These are phyloP conservation scores for Russula lepida DNA, from an alignment of 768 basidiomycete genomes.

Conservation along the genomic window DNA sequence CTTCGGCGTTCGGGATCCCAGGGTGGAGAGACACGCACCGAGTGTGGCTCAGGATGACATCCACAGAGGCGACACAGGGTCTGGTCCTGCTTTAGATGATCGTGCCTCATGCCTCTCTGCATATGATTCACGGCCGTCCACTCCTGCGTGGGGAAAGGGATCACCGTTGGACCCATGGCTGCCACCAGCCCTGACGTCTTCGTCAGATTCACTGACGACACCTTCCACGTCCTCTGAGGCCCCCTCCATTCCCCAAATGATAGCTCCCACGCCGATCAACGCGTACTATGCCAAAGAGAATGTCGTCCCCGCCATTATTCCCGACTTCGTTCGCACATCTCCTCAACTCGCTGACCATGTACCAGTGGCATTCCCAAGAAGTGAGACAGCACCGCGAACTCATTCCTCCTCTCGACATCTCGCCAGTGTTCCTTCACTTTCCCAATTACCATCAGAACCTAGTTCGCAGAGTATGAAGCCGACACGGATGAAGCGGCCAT, in stretches of 20 bases:
- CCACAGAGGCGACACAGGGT: background rate
- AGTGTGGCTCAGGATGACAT: background rate
- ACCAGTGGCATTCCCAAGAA: conserved; percentile 40
- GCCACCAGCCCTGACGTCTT: conserved; percentile 16
- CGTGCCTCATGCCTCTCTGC: conserved; percentile 11
- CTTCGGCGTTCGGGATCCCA: background rate
- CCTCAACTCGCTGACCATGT: conserved; percentile 18
- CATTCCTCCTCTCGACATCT: conserved; percentile 32
- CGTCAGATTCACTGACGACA: conserved; percentile 19
- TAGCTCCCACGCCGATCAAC: background rate
- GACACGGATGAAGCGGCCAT: conserved; percentile 53
- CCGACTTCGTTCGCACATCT: conserved; percentile 24
- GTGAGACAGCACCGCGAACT: conserved; percentile 27
- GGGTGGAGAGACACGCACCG: background rate
- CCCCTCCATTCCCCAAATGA: conserved; percentile 6
- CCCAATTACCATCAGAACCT: conserved; percentile 26
- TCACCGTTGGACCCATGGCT: conserved; percentile 15
- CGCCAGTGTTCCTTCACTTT: conserved; percentile 27
- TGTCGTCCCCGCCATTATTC: conserved; percentile 27
- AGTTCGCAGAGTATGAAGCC: conserved; percentile 30
- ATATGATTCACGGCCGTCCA: conserved; percentile 17
- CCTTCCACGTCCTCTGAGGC: conserved; percentile 19
- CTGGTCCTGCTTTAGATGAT: conserved; percentile 4
- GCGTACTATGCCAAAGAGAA: conserved; percentile 24
- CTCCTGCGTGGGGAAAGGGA: conserved; percentile 14